Evolutionary conservation across 139 green algal genomes (phyloP).

Genomic region (Chlorella sp.): DNA sequence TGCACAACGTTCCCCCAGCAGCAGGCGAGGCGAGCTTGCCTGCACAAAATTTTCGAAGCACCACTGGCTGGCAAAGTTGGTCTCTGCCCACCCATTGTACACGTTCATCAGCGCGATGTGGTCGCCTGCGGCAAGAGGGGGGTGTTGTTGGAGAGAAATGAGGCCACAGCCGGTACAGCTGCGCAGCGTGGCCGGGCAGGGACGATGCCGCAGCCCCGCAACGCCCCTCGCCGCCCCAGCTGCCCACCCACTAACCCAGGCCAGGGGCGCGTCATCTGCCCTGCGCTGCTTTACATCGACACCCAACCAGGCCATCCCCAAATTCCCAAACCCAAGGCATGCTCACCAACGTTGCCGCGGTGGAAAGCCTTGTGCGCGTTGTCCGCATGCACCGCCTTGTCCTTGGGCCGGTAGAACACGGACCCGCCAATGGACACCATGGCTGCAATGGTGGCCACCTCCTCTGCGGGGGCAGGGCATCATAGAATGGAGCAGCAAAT

Average conservation of each 20-base stretch:
- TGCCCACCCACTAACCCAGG: neutral
- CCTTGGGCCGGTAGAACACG: constrained; percentile 98
- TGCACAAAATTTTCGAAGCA: constrained; percentile 99
- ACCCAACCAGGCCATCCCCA: too few species aligned
- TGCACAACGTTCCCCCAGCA: too few species aligned
- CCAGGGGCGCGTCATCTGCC: too few species aligned
- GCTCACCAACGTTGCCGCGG: constrained; percentile 65
- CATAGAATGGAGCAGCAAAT: too few species aligned
- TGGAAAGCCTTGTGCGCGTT: constrained; percentile 93
- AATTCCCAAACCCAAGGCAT: too few species aligned
- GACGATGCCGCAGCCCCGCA: too few species aligned
- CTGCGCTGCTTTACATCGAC: too few species aligned
- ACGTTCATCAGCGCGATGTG: constrained; percentile 95
- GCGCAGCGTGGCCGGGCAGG: too few species aligned
- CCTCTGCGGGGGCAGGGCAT: constrained; percentile 46
- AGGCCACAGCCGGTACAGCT: too few species aligned
- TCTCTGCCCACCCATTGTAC: constrained; percentile 89
- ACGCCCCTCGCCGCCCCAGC: neutral
- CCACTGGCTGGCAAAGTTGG: constrained; percentile 89
- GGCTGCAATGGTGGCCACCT: constrained; percentile 89
- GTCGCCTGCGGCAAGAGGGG: constrained; percentile 69
- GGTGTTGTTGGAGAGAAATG: too few species aligned
- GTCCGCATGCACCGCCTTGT: constrained; percentile 94
- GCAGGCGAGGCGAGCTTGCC: constrained; percentile 18
- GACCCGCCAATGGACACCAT: constrained; percentile 93